phyloP scores from a whole-genome alignment of 2,329 filamentous ascomycete genomes.

The Trichophyton mentagrophytes region DNA sequence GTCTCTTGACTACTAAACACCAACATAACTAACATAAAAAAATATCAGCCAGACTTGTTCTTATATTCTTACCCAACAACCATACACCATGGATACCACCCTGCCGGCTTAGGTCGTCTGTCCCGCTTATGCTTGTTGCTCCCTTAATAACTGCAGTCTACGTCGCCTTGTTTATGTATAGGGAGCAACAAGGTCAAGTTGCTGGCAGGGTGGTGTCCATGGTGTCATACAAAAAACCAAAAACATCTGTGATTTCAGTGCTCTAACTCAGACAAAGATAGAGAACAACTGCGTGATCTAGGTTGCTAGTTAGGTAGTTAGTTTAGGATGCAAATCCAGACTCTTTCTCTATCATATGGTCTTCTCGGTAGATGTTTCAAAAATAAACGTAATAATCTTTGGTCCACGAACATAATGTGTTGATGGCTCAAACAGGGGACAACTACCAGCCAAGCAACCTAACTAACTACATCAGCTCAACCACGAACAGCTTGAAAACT shows the following conservation, averaged over 20 bases:
- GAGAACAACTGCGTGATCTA: background rate
- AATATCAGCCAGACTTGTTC: background rate
- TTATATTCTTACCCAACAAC: background rate
- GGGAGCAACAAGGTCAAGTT: background rate
- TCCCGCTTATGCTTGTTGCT: background rate
- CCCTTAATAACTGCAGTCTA: background rate
- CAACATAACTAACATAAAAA: background rate
- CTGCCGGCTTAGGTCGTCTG: background rate
- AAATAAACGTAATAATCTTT: background rate
- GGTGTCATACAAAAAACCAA: background rate
- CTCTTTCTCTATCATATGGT: background rate
- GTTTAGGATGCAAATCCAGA: background rate
- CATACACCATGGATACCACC: background rate
- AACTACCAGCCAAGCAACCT: no score
- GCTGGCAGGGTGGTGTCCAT: background rate
- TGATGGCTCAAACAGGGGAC: no score
- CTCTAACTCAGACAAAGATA: background rate
- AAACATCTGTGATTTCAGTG: background rate
- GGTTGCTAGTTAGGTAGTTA: slow-evolving; percentile 1
- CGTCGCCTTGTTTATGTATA: background rate
- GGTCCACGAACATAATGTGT: no score
- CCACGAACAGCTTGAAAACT: background rate
- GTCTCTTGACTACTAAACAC: background rate
- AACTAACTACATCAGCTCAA: background rate
- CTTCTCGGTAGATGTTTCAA: background rate